Conservation (phyloP, 345 rosid genomes). For the Viola odorata region DNA sequence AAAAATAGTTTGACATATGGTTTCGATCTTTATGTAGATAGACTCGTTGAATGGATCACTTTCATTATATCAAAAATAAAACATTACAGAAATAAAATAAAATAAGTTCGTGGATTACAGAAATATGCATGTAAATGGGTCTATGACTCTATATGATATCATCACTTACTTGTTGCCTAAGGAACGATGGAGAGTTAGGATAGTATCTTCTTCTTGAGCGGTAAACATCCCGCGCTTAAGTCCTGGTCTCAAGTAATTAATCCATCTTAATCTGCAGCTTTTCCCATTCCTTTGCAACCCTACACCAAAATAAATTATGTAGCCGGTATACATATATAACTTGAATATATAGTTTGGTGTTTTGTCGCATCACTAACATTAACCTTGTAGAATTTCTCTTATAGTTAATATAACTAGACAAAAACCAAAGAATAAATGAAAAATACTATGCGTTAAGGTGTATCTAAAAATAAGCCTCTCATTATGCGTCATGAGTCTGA, state of each 20-base stretch:
- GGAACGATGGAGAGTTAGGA: constrained; percentile 57
- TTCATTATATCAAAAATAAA: background rate
- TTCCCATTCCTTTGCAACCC: constrained; percentile 89
- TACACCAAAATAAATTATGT: constrained; percentile 15
- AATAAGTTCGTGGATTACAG: background rate
- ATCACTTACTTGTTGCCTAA: constrained; percentile 85
- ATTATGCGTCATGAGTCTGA: too few relatives aligned
- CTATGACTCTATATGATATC: too few relatives aligned
- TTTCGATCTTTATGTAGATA: too few relatives aligned
- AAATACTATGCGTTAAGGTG: background rate
- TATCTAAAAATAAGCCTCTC: too few relatives aligned
- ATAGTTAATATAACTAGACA: too few relatives aligned
- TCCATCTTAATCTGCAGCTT: constrained; percentile 95
- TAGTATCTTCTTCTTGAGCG: constrained; percentile 58
- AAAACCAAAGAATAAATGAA: background rate
- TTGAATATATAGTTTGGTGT: too few relatives aligned
- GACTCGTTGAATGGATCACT: too few relatives aligned
- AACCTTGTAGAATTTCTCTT: too few relatives aligned
- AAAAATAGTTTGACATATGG: too few relatives aligned
- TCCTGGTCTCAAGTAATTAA: constrained; percentile 88
- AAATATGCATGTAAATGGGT: too few relatives aligned
- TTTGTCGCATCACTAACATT: too few relatives aligned
- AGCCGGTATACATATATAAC: too few relatives aligned
- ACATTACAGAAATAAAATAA: background rate
- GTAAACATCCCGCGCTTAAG: constrained; percentile 62